Evolutionary conservation across 1,139 yeast species (phyloP), one percentile per base, ranked within the genome.

Genomic region (Debaryomyces robertsiae): DNA sequence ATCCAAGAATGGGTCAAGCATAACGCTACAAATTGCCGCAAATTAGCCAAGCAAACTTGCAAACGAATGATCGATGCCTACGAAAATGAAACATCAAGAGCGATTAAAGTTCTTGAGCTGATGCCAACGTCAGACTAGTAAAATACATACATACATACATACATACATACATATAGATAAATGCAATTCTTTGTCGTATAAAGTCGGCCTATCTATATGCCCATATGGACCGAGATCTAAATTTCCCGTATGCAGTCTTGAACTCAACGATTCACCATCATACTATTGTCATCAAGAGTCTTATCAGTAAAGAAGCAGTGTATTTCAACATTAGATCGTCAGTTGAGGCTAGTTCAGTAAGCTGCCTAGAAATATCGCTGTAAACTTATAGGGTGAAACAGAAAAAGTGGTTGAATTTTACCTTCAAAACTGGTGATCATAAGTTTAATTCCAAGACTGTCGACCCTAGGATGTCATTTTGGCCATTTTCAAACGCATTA

Each of bases 1-100:
- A 76, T 89, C 13, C 73, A 73, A 38, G 79, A 84, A 46, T 89
- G 95, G 95, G 63, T 87, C 15, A 58, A 58, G 34, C 69, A 73
- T 49, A 74, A 78, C 52, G 82, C 84, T 3, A 46, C 54, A 1
- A 67, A 65, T 31, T 67, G 75, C 43, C 55, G 59, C 23, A 59
- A 61, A 34, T 52, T 68, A 9, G 64, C 70, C 0, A 55, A 63
- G 32, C 80, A 77, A 45, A 73, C 75, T n/a, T 65, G 76, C 34
- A 63, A 67, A 6, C 65, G 61, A 30, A 67, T 82, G 65, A 62
- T 79, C 11, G 55, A 61, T 5, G 66, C 67, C 18, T 77, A 77
- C 47, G 64, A 63, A 30, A 50, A 47, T 2, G 79, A 79, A 40
- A 65, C 71, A 38, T 61, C 63, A 13, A 57, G 66, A 22, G 85